phyloP scores from a whole-genome alignment of 2,329 filamentous ascomycete species.

The Cercospora sesami region DNA sequence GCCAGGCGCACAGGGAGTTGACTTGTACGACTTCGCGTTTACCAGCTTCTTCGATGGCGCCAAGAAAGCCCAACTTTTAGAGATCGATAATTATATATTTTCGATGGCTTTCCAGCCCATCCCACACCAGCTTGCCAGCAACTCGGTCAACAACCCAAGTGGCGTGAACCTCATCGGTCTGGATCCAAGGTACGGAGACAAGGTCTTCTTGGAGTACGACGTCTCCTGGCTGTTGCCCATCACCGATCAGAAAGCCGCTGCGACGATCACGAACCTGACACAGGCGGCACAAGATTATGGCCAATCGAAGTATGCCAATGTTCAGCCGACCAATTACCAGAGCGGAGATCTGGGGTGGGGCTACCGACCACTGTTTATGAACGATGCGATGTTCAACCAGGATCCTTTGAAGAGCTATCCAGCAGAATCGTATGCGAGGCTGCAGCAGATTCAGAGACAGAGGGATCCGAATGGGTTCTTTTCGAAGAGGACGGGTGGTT shows the following conservation, averaged over 20 bases:
- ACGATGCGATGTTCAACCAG: constrained; percentile 34
- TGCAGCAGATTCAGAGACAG: constrained; percentile 25
- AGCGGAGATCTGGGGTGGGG: constrained; percentile 22
- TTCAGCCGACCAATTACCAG: constrained; percentile 27
- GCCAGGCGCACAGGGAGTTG: constrained; percentile 21
- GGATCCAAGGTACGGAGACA: constrained; percentile 22
- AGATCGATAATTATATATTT: constrained; percentile 24
- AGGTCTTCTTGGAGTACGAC: constrained; percentile 31
- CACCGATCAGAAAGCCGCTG: constrained; percentile 23
- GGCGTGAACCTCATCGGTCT: constrained; percentile 28
- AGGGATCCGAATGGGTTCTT: constrained; percentile 30
- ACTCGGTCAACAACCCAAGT: constrained; percentile 22
- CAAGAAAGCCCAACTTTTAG: constrained; percentile 12
- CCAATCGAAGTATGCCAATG: constrained; percentile 22
- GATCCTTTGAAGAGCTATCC: constrained; percentile 27
- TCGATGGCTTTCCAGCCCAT: constrained; percentile 28
- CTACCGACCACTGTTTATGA: constrained; percentile 31
- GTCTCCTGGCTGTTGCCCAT: constrained; percentile 24
- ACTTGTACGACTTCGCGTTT: constrained; percentile 25
- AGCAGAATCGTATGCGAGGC: constrained; percentile 21
- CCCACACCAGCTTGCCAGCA: constrained; percentile 22
- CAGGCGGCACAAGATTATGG: constrained; percentile 26
- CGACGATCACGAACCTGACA: constrained; percentile 23
- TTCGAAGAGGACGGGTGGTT: constrained; percentile 25
- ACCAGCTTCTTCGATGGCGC: constrained; percentile 22